Evolutionary conservation across 768 basidiomycete species (phyloP).

Genomic region (Austroboletus eburneus): DNA sequence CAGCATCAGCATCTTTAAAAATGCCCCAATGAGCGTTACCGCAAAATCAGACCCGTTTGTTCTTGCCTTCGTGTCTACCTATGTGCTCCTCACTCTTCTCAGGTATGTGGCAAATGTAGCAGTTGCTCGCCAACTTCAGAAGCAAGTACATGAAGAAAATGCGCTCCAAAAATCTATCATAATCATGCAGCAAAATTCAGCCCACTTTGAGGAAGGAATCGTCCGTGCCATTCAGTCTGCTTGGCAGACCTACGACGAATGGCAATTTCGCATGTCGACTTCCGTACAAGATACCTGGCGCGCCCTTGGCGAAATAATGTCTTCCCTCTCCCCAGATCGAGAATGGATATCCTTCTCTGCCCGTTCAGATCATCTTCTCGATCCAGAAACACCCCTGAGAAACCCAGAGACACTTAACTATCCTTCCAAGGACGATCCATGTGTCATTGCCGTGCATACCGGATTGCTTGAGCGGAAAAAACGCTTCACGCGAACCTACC

Average conservation of each 20-base stretch:
- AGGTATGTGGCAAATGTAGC: conserved; percentile 67
- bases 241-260: conserved; percentile 96
- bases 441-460: conserved; percentile 79
- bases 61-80: neutral
- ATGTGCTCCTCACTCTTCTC: neutral
- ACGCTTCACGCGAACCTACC: conserved; percentile 82
- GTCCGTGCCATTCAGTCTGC: conserved; percentile 94
- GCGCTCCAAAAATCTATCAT: conserved; percentile 95
- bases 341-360: conserved; percentile 98
- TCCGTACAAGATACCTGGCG: conserved; percentile 75
- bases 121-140: conserved; percentile 77
- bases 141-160: conserved; percentile 97
- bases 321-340: conserved; percentile 73
- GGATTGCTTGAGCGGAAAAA: conserved; percentile 95
- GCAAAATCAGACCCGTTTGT: conserved; percentile 36
- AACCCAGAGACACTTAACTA: conserved; percentile 75
- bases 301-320: conserved; percentile 67
- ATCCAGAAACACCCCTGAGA: conserved; percentile 92
- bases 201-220: conserved; percentile 95
- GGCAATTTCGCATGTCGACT: conserved; percentile 76
- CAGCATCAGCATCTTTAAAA: conserved; percentile 88
- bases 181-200: conserved; percentile 97
- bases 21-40: conserved; percentile 84
- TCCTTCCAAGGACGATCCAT: conserved; percentile 87
- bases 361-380: conserved; percentile 88